Percentiles rank a stretch among this genome's conserved stretches.
Evolutionary conservation across 2,329 filamentous ascomycete genomes (phyloP).

Genomic region (Colletotrichum theobromicola): DNA sequence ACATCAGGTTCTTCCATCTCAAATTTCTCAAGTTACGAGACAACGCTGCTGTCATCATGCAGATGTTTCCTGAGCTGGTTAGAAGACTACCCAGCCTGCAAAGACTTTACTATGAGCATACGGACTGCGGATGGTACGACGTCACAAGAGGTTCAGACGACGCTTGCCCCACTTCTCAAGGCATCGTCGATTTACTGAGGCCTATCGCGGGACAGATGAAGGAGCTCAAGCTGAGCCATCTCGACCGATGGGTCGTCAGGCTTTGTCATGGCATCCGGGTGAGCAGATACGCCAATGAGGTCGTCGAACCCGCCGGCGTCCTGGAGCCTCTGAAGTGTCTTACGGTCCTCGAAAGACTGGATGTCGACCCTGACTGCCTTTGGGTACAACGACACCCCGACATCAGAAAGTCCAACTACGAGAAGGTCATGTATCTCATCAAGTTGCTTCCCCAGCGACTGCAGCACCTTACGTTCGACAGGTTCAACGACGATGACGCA

Average conservation of each 20-base stretch:
- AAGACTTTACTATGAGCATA: background rate
- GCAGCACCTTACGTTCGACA: background rate
- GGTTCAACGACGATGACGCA: background rate
- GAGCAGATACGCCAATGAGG: background rate
- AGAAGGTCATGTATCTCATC: background rate
- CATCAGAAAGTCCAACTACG: background rate
- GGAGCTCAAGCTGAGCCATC: background rate
- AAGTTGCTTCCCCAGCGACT: background rate
- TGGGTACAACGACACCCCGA: background rate
- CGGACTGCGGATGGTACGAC: background rate
- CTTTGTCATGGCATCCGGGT: fast-evolving
- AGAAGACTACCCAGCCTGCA: background rate
- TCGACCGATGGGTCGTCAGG: background rate
- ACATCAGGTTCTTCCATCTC: background rate
- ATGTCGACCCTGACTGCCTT: background rate
- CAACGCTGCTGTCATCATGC: background rate
- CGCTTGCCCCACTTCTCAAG: background rate
- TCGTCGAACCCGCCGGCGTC: background rate
- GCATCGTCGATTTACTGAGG: background rate
- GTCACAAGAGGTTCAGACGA: fast-evolving
- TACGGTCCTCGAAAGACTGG: background rate
- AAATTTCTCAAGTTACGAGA: background rate
- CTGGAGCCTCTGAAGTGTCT: background rate
- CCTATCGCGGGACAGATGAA: background rate
- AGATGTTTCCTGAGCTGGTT: background rate